A percentile compares a stretch with the other conserved stretches of the same genome.
phyloP scores from a whole-genome alignment of 2,329 filamentous ascomycete genomes.

The Hypoxylon sp. region DNA sequence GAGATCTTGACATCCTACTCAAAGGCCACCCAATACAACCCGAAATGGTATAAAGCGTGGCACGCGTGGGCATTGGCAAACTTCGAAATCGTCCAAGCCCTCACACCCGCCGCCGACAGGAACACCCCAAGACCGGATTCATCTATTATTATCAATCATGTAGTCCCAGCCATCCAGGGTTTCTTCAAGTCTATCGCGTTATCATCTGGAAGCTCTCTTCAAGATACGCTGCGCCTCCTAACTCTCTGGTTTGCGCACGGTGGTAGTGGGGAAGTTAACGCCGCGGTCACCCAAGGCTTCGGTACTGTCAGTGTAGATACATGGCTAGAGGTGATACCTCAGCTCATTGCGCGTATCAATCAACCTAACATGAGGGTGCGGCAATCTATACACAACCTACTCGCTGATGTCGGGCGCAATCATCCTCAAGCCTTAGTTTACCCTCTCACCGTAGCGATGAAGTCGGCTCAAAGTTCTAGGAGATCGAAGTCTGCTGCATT shows the following conservation, averaged over 20 bases:
- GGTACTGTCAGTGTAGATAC: constrained; percentile 94
- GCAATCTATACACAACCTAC: constrained; percentile 89
- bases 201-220: constrained; percentile 90
- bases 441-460: constrained; percentile 97
- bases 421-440: constrained; percentile 98
- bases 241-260: constrained; percentile 98
- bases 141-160: constrained; percentile 83
- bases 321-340: constrained; percentile 98
- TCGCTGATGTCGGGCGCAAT: constrained; percentile 91
- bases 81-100: constrained; percentile 94
- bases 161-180: constrained; percentile 92
- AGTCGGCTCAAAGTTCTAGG: constrained; percentile 84
- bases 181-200: constrained; percentile 98
- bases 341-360: constrained; percentile 97
- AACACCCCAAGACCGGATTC: constrained; percentile 67
- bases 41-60: constrained; percentile 99
- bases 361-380: constrained; percentile 92
- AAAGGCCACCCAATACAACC: constrained; percentile 93
- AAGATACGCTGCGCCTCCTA: constrained; percentile 92
- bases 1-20: constrained; percentile 94
- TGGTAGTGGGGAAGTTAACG: constrained; percentile 87
- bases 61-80: constrained; percentile 98
- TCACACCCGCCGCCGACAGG: constrained; percentile 76
- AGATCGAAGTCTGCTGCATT: constrained; percentile 89
- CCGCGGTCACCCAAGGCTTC: constrained; percentile 90